Evolutionary conservation across 148 eudicot species (phyloP).

Genomic region (Persicaria tinctoria): DNA sequence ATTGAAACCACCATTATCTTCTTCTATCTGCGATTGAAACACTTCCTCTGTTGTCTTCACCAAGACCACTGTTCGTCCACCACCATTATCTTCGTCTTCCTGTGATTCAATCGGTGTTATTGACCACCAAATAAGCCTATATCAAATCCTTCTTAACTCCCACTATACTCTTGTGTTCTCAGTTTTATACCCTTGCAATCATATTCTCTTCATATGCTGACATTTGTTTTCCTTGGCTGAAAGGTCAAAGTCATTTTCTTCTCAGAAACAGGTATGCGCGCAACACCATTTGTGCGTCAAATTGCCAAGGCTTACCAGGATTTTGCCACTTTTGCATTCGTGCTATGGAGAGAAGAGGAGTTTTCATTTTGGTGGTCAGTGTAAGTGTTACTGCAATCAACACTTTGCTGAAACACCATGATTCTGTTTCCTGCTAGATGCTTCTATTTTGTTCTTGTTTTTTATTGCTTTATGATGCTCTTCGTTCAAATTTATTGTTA

Average conservation of each 20-base stretch:
- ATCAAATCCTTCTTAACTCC: neutral
- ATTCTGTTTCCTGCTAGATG: neutral
- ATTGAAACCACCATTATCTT: too few species aligned
- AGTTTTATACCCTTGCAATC: neutral
- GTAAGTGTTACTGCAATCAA: conserved; percentile 40
- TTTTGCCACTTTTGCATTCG: conserved; percentile 81
- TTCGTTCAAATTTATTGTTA: neutral
- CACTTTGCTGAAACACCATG: neutral
- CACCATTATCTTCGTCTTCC: too few species aligned
- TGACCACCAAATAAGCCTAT: neutral
- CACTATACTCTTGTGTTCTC: neutral
- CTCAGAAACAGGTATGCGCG: conserved; percentile 90
- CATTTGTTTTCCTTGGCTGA: conserved; percentile 15
- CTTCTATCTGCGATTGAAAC: too few species aligned
- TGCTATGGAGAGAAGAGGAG: conserved; percentile 80
- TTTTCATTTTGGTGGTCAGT: conserved; percentile 66
- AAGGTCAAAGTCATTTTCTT: conserved; percentile 84
- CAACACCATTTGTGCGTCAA: conserved; percentile 82
- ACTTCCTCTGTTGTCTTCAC: too few species aligned
- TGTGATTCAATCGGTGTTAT: neutral
- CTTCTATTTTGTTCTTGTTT: neutral
- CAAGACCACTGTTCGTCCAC: too few species aligned
- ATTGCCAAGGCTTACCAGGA: conserved; percentile 61
- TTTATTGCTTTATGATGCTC: neutral
- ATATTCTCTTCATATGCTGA: neutral